Percentiles rank a stretch among this genome's conserved stretches.
Conservation (phyloP, 208 protist genomes). For the Acanthamoeba castellanii region DNA sequence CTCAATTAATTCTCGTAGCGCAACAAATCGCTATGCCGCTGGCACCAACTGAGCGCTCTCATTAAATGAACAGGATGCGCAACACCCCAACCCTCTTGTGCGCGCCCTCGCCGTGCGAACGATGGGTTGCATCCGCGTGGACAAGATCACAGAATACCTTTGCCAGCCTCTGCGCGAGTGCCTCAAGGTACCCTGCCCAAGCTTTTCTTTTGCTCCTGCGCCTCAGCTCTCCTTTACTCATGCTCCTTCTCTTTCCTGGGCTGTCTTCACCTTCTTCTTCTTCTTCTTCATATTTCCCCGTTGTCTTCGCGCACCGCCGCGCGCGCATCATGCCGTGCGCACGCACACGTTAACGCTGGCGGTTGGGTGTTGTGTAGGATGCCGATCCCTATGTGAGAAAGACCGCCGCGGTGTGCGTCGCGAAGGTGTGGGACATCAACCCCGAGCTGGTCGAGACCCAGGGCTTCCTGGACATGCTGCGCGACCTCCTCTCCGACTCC, state of each 20-base stretch:
- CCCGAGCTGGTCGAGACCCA: slow-evolving; percentile 92
- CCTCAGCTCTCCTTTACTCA: background rate
- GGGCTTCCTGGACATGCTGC: slow-evolving; percentile 92
- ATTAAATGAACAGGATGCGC: slow-evolving; percentile 91
- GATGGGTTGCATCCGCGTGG: slow-evolving; percentile 98
- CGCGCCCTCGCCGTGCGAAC: slow-evolving; percentile 98
- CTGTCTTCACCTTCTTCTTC: background rate
- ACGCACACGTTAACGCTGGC: background rate
- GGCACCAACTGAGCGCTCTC: background rate
- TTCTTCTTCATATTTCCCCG: background rate
- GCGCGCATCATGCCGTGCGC: too few species aligned
- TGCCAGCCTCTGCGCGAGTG: slow-evolving; percentile 94
- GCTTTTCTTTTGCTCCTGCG: background rate
- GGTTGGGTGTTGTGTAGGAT: slow-evolving; percentile 87
- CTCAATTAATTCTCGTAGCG: background rate
- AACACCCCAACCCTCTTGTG: slow-evolving; percentile 96
- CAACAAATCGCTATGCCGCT: too few species aligned
- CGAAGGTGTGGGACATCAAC: slow-evolving; percentile 98
- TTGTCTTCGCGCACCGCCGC: too few species aligned
- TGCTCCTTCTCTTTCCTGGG: too few species aligned
- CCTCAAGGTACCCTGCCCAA: slow-evolving; percentile 88
- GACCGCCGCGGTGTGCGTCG: slow-evolving; percentile 97
- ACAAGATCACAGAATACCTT: slow-evolving; percentile 97
- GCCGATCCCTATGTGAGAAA: slow-evolving; percentile 98
- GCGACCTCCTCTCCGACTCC: slow-evolving; percentile 95